phyloP scores from a whole-genome alignment of 371 early-diverging fungal species.

The Amoeboaphelidium protococcarum region DNA sequence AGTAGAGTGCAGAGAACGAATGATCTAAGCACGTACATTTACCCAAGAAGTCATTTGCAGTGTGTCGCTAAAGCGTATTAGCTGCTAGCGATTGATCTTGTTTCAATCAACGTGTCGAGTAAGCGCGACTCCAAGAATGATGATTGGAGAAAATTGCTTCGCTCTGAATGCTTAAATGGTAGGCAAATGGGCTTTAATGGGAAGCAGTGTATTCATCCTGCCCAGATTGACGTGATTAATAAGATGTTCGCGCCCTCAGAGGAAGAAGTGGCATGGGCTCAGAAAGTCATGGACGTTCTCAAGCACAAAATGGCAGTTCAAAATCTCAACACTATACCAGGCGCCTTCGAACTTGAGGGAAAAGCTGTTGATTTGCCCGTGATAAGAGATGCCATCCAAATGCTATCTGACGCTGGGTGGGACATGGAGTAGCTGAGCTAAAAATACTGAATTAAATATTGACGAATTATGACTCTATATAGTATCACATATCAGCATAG shows the following conservation, averaged over 20 bases:
- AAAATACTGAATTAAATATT: too few relatives aligned
- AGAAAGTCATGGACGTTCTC: slow-evolving; percentile 33
- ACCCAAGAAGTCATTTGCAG: slow-evolving; percentile 46
- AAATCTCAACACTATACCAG: slow-evolving; percentile 30
- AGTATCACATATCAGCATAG: too few relatives aligned
- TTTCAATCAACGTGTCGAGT: slow-evolving; percentile 61
- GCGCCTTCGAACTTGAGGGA: slow-evolving; percentile 69
- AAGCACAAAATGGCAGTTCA: slow-evolving; percentile 46
- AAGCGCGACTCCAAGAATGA: slow-evolving; percentile 55
- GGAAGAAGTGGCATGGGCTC: slow-evolving; percentile 29
- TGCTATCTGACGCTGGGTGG: slow-evolving; percentile 8
- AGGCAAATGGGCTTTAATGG: slow-evolving; percentile 74
- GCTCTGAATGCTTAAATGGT: slow-evolving; percentile 57
- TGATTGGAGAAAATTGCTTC: slow-evolving; percentile 40
- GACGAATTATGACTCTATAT: too few relatives aligned
- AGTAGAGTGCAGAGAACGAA: slow-evolving; percentile 42
- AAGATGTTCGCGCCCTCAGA: slow-evolving; percentile 37
- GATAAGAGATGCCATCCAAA: slow-evolving; percentile 40
- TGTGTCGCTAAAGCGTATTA: slow-evolving; percentile 55
- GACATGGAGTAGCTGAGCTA: too few relatives aligned
- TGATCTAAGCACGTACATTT: slow-evolving; percentile 37
- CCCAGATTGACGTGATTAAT: slow-evolving; percentile 57
- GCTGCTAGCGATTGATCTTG: slow-evolving; percentile 62
- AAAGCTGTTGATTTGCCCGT: slow-evolving; percentile 41
- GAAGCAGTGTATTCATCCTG: slow-evolving; percentile 80